Base-by-base conservation (phyloP, 345 rosid species). In the Excoecaria agallocha region DNA sequence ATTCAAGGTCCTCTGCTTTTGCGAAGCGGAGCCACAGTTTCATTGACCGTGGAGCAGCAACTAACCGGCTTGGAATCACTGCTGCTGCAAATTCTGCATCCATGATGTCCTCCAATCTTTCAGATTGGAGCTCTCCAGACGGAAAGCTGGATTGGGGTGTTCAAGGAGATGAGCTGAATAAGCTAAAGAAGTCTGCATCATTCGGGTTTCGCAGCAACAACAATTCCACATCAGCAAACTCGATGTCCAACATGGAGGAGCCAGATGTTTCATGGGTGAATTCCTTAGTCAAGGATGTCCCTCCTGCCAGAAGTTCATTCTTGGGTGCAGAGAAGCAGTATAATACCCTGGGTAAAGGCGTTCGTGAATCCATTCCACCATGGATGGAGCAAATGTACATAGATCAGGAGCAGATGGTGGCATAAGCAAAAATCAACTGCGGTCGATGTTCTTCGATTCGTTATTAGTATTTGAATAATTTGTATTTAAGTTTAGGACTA, bases 221-320 rank as follows among this genome's bases (percentile, higher is more conserved):
- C 78, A 83, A 59, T 35, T 69, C 74, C 16, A 41, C 86, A 5
- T 67, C 84, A 64, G 66, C 74, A 3, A 73, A 74, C 75, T 72
- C 51, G 19, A 72, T 76, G 51, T 75, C 90, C 0, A 72, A 76
- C n/a, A 50, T 69, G 2, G 78, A 83, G 0, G 99, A 93, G 84
- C 98, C 97, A 20, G 99, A 96, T 70, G 90, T 93, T 43, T 91
- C 99, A 11, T 93, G 99, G 99, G 98, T 95, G 77, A 79, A 83
- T 80, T 85, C 96, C 12, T 68, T 92, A 76, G 97, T 95, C 69
- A 92, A 89, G 84, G 99, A 95, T 60, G 91, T 48, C 58, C 72
- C 86, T 25, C 86, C 86, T 0, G 86, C 59, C n/a, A 76, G 85
- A 78, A 71, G 68, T n/a, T 74, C 76, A 11, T 66, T 56, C n/a